These are phyloP conservation scores for Viola pubescens DNA, from an alignment of 441 rosid species.

Conservation along the genomic window DNA sequence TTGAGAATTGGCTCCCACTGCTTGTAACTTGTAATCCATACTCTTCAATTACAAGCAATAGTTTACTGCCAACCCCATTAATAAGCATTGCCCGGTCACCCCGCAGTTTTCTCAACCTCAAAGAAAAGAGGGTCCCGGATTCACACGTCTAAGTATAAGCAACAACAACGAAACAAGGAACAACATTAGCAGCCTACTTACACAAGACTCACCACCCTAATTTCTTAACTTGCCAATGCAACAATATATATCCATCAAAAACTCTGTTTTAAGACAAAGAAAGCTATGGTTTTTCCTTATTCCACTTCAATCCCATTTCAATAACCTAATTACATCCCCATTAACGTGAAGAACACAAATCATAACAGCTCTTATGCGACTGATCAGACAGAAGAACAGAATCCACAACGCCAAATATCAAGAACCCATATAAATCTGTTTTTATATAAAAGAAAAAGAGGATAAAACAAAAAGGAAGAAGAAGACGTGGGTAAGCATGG, in stretches of 20 bases:
- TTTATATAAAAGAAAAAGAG: not conserved
- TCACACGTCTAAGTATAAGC: conserved; percentile 5
- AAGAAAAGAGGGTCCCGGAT: conserved; percentile 17
- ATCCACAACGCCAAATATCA: not conserved
- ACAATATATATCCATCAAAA: not conserved
- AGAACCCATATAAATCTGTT: not conserved
- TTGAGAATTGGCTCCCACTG: conserved; percentile 36
- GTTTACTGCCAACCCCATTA: conserved; percentile 19
- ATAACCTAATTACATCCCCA: not conserved
- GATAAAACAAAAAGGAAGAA: too few relatives aligned
- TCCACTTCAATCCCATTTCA: not conserved
- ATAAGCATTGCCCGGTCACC: conserved; percentile 16
- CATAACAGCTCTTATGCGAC: not conserved
- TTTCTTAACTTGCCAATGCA: not conserved
- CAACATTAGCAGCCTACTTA: not conserved
- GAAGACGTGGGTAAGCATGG: not conserved
- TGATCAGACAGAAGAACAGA: not conserved
- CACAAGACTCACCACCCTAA: not conserved
- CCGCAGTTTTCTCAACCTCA: conserved; percentile 12
- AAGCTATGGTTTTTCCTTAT: not conserved
- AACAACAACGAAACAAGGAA: conserved; percentile 10
- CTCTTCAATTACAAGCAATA: conserved; percentile 26
- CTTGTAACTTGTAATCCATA: conserved; percentile 43
- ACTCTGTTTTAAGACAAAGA: not conserved
- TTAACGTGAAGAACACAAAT: not conserved